phyloP scores from a whole-genome alignment of 805 yeast species.

The Teunomyces panamensis region DNA sequence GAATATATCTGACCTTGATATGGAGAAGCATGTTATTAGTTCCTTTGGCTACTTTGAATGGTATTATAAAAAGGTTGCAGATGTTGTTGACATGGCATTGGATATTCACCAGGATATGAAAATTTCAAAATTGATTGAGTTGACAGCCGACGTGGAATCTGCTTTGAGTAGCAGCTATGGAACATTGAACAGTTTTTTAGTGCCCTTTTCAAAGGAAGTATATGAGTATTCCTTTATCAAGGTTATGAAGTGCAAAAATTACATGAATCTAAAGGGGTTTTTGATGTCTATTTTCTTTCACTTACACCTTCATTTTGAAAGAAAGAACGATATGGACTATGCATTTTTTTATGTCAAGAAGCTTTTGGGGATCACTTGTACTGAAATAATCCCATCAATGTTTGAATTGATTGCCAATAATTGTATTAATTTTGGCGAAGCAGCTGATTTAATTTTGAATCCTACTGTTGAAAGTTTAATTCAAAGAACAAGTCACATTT shows the following conservation, averaged over 20 bases:
- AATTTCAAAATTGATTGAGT: slow-evolving; percentile 16
- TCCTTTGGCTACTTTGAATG: slow-evolving; percentile 26
- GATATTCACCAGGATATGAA: slow-evolving; percentile 16
- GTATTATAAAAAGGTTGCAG: slow-evolving; percentile 26
- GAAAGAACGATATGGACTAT: slow-evolving; percentile 19
- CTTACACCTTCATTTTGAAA: slow-evolving; percentile 41
- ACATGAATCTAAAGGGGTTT: slow-evolving; percentile 17
- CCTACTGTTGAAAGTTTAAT: slow-evolving; percentile 29
- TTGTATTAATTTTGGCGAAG: slow-evolving; percentile 37
- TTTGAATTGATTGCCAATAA: slow-evolving; percentile 30
- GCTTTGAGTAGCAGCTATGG: not conserved
- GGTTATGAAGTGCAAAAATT: slow-evolving; percentile 13
- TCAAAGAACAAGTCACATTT: slow-evolving; percentile 29
- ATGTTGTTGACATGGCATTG: slow-evolving; percentile 21
- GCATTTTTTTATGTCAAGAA: slow-evolving; percentile 36
- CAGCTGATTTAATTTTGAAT: slow-evolving; percentile 40
- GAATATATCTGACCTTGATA: slow-evolving; percentile 29
- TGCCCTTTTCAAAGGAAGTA: slow-evolving; percentile 4
- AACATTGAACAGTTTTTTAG: not conserved
- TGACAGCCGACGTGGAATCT: slow-evolving; percentile 5
- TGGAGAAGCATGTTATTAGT: slow-evolving; percentile 36
- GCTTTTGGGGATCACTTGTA: slow-evolving; percentile 17
- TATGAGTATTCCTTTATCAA: slow-evolving; percentile 9
- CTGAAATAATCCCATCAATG: slow-evolving; percentile 32
- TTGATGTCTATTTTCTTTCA: slow-evolving; percentile 27